Evolutionary conservation across 176 grass and related monocot genomes (phyloP).

Genomic region (Bromus sterilis): DNA sequence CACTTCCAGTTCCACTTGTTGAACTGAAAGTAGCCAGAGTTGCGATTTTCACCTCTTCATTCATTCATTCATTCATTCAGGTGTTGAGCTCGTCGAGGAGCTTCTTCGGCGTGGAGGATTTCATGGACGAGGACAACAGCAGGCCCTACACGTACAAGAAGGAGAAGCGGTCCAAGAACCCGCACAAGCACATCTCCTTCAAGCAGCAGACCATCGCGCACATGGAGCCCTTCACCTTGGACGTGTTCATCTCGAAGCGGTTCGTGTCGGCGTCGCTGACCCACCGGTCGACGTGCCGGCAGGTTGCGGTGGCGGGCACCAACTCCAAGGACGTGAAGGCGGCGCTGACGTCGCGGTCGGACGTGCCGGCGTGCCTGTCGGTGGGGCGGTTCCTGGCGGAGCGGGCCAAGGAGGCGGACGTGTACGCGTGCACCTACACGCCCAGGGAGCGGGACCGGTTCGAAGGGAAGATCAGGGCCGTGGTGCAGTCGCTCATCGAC

Average conservation of each 20-base stretch:
- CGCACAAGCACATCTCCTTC: conserved; percentile 87
- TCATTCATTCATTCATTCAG: conserved; percentile 12
- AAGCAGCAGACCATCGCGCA: conserved; percentile 80
- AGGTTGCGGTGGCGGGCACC: conserved; percentile 76
- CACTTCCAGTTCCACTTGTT: background rate
- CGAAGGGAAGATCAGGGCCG: conserved; percentile 77
- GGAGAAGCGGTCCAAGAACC: conserved; percentile 84
- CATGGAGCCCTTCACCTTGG: conserved; percentile 92
- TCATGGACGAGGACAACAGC: conserved; percentile 84
- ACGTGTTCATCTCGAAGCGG: conserved; percentile 83
- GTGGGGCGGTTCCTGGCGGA: conserved; percentile 75
- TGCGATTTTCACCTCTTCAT: background rate
- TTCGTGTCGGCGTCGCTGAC: conserved; percentile 86
- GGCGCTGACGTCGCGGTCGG: conserved; percentile 54
- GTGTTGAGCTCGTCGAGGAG: conserved; percentile 58
- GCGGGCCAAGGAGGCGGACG: conserved; percentile 77
- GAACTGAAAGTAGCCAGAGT: background rate
- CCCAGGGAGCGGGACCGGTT: conserved; percentile 76
- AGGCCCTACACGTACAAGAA: conserved; percentile 94
- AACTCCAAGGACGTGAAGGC: conserved; percentile 88
- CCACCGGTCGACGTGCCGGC: conserved; percentile 82
- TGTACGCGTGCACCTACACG: conserved; percentile 79
- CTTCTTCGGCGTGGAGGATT: conserved; percentile 92
- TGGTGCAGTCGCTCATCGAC: conserved; percentile 85
- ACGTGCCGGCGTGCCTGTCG: conserved; percentile 76